Conservation (phyloP, 192 early-diverging fungal genomes). For the Linnemannia elongata region DNA sequence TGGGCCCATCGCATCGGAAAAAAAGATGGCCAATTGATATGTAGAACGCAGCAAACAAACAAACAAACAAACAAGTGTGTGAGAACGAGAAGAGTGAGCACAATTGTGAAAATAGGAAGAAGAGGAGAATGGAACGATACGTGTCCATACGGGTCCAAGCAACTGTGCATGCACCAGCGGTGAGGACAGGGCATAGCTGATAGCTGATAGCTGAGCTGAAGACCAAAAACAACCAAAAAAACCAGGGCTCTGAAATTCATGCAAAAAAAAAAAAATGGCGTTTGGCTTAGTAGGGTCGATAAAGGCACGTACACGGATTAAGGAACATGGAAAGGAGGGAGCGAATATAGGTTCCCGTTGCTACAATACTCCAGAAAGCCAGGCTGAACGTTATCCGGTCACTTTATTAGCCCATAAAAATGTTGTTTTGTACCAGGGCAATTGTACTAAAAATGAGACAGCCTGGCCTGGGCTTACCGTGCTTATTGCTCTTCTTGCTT, state of each 20-base stretch:
- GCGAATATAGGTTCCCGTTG: neutral
- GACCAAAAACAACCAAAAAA: neutral
- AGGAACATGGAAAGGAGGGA: no score
- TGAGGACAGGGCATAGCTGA: no score
- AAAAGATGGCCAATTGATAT: neutral
- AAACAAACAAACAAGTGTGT: neutral
- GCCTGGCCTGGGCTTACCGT: neutral
- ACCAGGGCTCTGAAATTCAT: conserved; percentile 10
- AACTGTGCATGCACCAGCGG: neutral
- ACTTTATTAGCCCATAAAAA: neutral
- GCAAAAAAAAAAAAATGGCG: conserved; percentile 1
- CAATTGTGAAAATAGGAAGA: no score
- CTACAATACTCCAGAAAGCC: neutral
- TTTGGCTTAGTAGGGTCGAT: neutral
- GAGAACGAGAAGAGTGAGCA: neutral
- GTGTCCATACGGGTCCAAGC: conserved; percentile 3
- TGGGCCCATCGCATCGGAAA: neutral
- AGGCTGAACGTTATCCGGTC: neutral
- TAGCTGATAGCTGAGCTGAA: no score
- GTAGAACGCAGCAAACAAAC: neutral
- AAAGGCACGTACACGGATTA: neutral
- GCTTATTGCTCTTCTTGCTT: neutral
- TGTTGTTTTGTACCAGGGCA: neutral
- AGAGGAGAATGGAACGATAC: neutral
- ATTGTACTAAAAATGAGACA: neutral